phyloP scores from a whole-genome alignment of 345 rosid genomes.

The Nephelium lappaceum region DNA sequence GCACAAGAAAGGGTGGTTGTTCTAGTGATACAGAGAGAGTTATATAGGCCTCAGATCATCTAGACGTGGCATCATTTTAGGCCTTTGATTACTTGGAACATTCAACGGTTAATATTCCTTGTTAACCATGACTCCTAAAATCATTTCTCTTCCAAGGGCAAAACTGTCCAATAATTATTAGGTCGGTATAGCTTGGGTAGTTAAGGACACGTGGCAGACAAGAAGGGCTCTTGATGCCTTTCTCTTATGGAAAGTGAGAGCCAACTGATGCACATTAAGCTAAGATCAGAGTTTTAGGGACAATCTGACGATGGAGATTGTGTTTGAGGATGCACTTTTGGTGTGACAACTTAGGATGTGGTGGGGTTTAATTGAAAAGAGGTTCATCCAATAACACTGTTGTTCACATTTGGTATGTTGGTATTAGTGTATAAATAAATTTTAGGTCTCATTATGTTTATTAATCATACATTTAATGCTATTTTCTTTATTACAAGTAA shows the following conservation, averaged over 20 bases:
- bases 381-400: neutral
- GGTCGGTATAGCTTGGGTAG: constrained; percentile 19
- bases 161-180: constrained; percentile 20
- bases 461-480: constrained; percentile 18
- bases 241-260: no score
- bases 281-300: no score
- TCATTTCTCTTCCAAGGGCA: neutral
- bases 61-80: constrained; percentile 35
- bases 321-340: neutral
- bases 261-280: no score
- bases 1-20: constrained; percentile 22
- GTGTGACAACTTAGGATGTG: no score
- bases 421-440: neutral
- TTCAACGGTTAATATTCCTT: constrained; percentile 32
- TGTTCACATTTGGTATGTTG: neutral
- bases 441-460: neutral
- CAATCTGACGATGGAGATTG: neutral
- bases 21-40: constrained; percentile 8
- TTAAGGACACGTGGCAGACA: constrained; percentile 17
- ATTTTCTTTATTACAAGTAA: constrained; percentile 7
- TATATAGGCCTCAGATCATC: neutral
- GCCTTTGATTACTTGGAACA: constrained; percentile 23
- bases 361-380: neutral
- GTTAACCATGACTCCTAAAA: constrained; percentile 25
- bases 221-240: neutral